Base-by-base conservation (phyloP, 495 filamentous ascomycete genomes). In the Penicillium odoratum region DNA sequence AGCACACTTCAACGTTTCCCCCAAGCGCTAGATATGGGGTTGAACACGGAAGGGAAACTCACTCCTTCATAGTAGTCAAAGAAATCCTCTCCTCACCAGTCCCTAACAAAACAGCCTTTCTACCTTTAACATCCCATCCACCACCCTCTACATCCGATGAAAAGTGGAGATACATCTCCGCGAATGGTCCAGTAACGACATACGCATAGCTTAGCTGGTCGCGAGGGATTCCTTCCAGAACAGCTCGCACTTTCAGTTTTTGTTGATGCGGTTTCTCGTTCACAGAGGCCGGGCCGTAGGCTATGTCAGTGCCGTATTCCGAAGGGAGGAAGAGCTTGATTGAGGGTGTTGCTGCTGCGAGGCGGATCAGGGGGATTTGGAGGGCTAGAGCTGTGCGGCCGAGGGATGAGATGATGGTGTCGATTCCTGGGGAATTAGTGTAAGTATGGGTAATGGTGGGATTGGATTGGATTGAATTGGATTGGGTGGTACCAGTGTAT, bases 251-350 rank as follows among this genome's bases (percentile, higher is more conserved):
- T 44, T 80, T 81, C 43, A 90, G 78, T 68, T 91, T 90, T 62
- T 79, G 71, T 69, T 89, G 87, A 58, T 91, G 88, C 0, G 88
- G 85, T 63, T 80, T 82, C 69, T 90, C 88, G 33, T 70, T 48
- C 25, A 77, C 78, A 52, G 85, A 88, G 36, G 78, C 73, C 8
- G 81, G 74, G 18, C 78, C 72, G 62, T 89, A 86, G 65, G 87
- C 86, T 59, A 90, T 86, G 55, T 90, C 88, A 0, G 88, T 91
- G 56, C 88, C 88, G 62, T 86, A 90, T 65, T 90, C 88, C 18
- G 83, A 88, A 5, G 88, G 87, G 58, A 88, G 79, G 71, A 90
- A 90, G 74, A 84, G 84, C 57, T 83, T 78, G 18, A 91, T 81
- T 42, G 65, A 73, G 1, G 74, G 64, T 15, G 79, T 78, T 33